Evolutionary conservation across 208 protist genomes (phyloP).

Genomic region (Leishmania braziliensis): DNA sequence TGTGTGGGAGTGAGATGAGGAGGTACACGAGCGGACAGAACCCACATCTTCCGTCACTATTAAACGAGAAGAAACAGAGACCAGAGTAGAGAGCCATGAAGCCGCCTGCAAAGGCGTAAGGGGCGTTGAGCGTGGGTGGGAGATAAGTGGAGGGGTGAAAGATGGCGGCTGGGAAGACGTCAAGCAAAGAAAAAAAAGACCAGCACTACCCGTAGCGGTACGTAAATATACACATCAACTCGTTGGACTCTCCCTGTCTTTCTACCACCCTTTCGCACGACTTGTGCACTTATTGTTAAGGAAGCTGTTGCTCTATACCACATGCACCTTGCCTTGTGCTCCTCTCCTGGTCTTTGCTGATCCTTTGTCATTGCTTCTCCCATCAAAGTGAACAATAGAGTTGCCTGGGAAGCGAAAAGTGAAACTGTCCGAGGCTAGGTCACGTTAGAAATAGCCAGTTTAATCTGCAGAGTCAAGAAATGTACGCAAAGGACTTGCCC

Average conservation of each 20-base stretch:
- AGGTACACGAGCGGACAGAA: slow-evolving; percentile 8
- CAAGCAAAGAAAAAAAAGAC: not conserved
- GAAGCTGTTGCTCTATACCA: not conserved
- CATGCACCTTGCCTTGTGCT: not conserved
- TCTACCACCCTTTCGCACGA: not conserved
- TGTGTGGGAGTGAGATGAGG: not conserved
- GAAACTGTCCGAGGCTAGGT: not conserved
- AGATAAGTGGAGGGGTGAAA: not conserved
- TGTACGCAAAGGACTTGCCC: not conserved
- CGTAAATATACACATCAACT: not conserved
- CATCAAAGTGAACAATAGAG: not conserved
- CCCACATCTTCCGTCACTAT: not conserved
- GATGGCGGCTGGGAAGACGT: not conserved
- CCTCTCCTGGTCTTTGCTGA: not conserved
- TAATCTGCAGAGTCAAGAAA: not conserved
- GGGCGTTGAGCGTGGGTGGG: not conserved
- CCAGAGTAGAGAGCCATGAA: not conserved
- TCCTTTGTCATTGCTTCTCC: not conserved
- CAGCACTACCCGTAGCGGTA: not conserved
- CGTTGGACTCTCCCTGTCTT: slow-evolving; percentile 1
- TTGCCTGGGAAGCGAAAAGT: not conserved
- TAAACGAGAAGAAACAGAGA: not conserved
- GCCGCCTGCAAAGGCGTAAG: not conserved
- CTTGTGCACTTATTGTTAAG: not conserved
- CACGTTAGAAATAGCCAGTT: not conserved